Base-by-base conservation (phyloP, 2,329 filamentous ascomycete species). In the Aureobasidium sp. region DNA sequence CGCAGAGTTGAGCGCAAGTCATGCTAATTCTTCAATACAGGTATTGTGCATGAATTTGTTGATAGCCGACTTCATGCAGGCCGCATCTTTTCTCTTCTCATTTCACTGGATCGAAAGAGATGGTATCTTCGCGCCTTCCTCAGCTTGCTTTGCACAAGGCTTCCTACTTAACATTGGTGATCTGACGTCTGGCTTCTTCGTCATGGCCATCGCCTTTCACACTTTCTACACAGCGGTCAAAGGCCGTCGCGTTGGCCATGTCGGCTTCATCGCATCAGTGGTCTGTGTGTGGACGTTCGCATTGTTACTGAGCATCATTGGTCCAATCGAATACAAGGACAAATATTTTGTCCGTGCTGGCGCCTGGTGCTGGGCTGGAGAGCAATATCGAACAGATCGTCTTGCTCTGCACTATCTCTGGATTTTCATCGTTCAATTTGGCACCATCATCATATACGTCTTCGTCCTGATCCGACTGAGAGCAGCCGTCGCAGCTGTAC, bases 111-210 rank as follows among this genome's bases (percentile, higher is more conserved):
- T 87, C 7, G 70, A 73, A 1, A 70, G 75, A 17, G 77, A 86
- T 69, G 77, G 74, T 0, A 79, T 89, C 15, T 68, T 78, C 1
- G 82, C 85, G 0, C 77, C 78, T 2, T 80, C 79, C 0, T 67
- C 76, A 1, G 76, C 80, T 4, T 90, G 87, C 73, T 81, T 81
- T 66, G 80, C 80, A 0, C 87, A 90, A 71, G 87, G 85, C 19
- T 85, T 85, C 75, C 84, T 89, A 49, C 76, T 89, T 2, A 86
- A 84, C 5, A 83, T 81, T 0, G 87, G 87, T 27, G 86, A 89
- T 68, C 68, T 90, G 60, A 79, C 85, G 0, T 85, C 82, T 29
- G 87, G 85, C 63, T 80, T 86, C 56, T 89, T 87, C 70, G 86
- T 88, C 66, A 81, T 83, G 3, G 75, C 78, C 0, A 88, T 90